Base-by-base conservation (phyloP, 768 basidiomycete species). In the Pulveroboletus sp. region DNA sequence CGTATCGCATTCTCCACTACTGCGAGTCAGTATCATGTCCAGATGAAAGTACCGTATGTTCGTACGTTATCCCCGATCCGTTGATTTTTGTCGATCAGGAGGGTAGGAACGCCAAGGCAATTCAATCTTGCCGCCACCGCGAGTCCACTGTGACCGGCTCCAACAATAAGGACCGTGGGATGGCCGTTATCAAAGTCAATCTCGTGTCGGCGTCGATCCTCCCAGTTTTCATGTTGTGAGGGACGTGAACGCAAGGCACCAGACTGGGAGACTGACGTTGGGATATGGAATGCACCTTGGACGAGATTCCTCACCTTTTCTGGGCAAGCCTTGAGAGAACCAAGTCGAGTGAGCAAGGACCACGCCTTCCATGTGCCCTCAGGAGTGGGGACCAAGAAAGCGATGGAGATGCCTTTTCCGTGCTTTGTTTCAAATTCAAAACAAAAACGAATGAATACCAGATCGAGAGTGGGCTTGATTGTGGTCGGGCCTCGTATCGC, bases 131-230 rank as follows among this genome's bases (percentile, higher is more conserved):
- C 82, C 0, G 85, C 85, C 2, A 81, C 57, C 32, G 71, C 77
- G 36, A 90, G 65, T 4, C 87, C 87, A 52, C 77, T 76, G 49
- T 87, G 87, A 1, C 84, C 83, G 4, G 75, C 83, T 9, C 84
- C 82, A 19, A 85, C 70, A 38, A 87, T 64, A 34, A 87, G 67
- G 7, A 87, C 87, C 2, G 72, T 72, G 0, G 83, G 84, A 31
- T 76, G 70, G 11, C 52, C 55, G 19, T 73, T 73, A 27, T 67
- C 68, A 55, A 82, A 82, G 23, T 73, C 69, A 7, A 59, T 45
- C 51, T 78, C 72, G 10, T 61, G 61, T 38, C 59, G 63, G 29
- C 81, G 71, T 20, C 68, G 63, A 19, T 71, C 69, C 43, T 72
- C 69, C 84, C 84, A 85, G 46, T 69, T 66, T 4, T 75, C 77